phyloP scores from a whole-genome alignment of 2,329 filamentous ascomycete species.

The Rhexocercosporidium sp. region DNA sequence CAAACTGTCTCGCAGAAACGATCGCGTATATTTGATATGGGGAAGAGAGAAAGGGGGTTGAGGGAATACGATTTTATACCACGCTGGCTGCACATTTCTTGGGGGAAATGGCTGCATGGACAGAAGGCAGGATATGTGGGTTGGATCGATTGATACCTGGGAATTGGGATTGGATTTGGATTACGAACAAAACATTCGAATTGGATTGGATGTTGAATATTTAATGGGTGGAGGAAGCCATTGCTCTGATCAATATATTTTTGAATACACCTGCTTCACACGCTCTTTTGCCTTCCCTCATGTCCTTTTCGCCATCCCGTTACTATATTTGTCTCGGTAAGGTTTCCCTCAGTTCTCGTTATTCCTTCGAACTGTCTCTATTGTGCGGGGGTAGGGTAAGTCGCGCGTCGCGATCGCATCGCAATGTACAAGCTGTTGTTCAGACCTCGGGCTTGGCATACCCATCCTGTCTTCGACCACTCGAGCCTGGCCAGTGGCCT shows the following conservation, averaged over 20 bases:
- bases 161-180: not conserved
- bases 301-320: too few species aligned
- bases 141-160: not conserved
- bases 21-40: not conserved
- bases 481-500: too few species aligned
- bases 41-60: not conserved
- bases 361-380: too few species aligned
- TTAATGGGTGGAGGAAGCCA: not conserved
- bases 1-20: not conserved
- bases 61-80: constrained; percentile 1
- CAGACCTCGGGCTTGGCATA: too few species aligned
- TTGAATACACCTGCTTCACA: not conserved
- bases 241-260: not conserved
- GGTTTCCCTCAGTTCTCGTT: too few species aligned
- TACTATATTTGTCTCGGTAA: too few species aligned
- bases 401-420: too few species aligned
- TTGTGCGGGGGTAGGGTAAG: too few species aligned
- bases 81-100: not conserved
- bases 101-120: not conserved
- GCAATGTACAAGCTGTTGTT: too few species aligned
- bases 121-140: not conserved
- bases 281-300: too few species aligned
- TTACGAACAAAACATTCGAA: not conserved
- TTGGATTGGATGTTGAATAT: not conserved
- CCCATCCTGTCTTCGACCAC: too few species aligned